A percentile compares a stretch with the other conserved stretches of the same genome.
Evolutionary conservation across 2,329 filamentous ascomycete genomes (phyloP).

Genomic region (Cercospora sp.): DNA sequence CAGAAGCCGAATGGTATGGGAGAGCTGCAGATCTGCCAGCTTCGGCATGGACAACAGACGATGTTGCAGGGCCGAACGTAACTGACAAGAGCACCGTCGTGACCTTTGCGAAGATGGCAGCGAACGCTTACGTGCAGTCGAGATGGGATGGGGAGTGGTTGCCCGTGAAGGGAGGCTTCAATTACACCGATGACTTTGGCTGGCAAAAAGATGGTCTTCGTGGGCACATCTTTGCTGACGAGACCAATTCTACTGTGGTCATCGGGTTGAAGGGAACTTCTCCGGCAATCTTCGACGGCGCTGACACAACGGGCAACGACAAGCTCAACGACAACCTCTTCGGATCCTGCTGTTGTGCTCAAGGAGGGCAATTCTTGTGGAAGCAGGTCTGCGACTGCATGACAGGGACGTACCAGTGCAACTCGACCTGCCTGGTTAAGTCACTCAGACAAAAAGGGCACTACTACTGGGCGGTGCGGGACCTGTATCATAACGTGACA

Average conservation of each 20-base stretch:
- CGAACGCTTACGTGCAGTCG: slow-evolving; percentile 81
- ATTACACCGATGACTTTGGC: slow-evolving; percentile 85
- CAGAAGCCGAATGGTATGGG: slow-evolving; percentile 68
- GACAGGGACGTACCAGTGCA: slow-evolving; percentile 82
- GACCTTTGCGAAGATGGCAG: slow-evolving; percentile 81
- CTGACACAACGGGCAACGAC: slow-evolving; percentile 94
- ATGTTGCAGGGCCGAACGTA: slow-evolving; percentile 75
- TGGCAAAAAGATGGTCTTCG: slow-evolving; percentile 88
- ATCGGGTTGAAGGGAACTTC: slow-evolving; percentile 64
- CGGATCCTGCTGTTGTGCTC: slow-evolving; percentile 95
- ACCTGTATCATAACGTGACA: slow-evolving; percentile 91
- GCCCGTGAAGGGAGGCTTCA: slow-evolving; percentile 75
- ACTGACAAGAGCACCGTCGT: slow-evolving; percentile 83
- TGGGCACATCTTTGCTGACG: slow-evolving; percentile 88
- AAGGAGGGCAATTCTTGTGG: slow-evolving; percentile 88
- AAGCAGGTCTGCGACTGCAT: slow-evolving; percentile 92
- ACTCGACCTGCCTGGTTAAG: slow-evolving; percentile 81
- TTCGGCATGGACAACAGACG: slow-evolving; percentile 80
- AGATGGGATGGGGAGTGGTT: slow-evolving; percentile 77
- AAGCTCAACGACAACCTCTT: slow-evolving; percentile 98
- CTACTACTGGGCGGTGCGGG: slow-evolving; percentile 85
- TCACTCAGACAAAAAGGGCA: slow-evolving; percentile 74
- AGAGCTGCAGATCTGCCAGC: slow-evolving; percentile 67
- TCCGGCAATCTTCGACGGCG: slow-evolving; percentile 90
- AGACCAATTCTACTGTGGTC: slow-evolving; percentile 80